Evolutionary conservation across 768 basidiomycete species (phyloP).

Genomic region (Suillus paluster): DNA sequence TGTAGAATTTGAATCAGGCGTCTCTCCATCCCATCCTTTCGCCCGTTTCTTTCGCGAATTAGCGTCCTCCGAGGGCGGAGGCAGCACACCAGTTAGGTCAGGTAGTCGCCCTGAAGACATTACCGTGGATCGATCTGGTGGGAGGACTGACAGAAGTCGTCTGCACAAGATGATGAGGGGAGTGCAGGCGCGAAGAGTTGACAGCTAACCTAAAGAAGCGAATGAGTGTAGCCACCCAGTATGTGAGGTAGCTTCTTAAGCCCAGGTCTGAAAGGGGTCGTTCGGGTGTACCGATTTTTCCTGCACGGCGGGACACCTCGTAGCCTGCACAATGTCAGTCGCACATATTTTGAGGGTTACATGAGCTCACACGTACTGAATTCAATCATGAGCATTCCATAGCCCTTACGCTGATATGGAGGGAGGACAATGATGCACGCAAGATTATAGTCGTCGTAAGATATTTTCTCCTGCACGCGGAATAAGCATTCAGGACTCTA

Average conservation of each 20-base stretch:
- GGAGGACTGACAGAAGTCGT: constrained; percentile 64
- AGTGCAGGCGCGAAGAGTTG: constrained; percentile 8
- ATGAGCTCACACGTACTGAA: constrained; percentile 72
- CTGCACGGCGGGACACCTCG: constrained; percentile 80
- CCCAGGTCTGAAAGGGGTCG: constrained; percentile 94
- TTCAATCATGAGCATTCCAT: constrained; percentile 96
- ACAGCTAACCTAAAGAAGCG: constrained; percentile 75
- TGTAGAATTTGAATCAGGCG: constrained; percentile 41
- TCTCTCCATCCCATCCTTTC: constrained; percentile 82
- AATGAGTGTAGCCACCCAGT: constrained; percentile 84
- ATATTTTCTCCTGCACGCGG: constrained; percentile 77
- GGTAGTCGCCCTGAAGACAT: constrained; percentile 49
- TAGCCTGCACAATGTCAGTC: constrained; percentile 63
- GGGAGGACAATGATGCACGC: constrained; percentile 97
- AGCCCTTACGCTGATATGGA: constrained; percentile 87
- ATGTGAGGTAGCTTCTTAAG: constrained; percentile 85
- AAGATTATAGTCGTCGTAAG: constrained; percentile 96
- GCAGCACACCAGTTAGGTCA: constrained; percentile 40
- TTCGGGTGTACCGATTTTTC: constrained; percentile 90
- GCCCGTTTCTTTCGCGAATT: constrained; percentile 47
- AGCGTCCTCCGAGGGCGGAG: constrained; percentile 36
- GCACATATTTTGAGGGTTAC: not conserved
- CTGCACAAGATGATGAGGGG: constrained; percentile 26
- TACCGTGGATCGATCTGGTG: constrained; percentile 53
- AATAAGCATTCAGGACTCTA: not conserved